These are phyloP conservation scores for Colletotrichum sp. DNA, from an alignment of 2,329 filamentous ascomycete species.

Conservation along the genomic window DNA sequence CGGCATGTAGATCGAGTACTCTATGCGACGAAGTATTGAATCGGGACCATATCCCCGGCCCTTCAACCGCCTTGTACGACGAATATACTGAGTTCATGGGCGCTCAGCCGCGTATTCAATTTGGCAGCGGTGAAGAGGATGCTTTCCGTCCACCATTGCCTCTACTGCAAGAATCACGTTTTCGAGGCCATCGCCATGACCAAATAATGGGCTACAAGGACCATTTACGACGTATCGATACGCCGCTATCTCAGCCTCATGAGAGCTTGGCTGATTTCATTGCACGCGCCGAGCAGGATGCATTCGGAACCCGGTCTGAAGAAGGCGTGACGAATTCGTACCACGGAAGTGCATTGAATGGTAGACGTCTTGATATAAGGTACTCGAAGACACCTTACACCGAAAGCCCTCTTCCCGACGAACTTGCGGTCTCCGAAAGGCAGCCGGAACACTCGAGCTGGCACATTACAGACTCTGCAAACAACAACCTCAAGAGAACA, in stretches of 20 bases:
- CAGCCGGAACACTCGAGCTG: neutral
- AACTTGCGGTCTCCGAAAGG: neutral
- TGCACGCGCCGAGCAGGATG: slow-evolving; percentile 35
- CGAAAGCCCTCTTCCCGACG: neutral
- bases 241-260: neutral
- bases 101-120: neutral
- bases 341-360: neutral
- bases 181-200: neutral
- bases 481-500: neutral
- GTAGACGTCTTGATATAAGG: neutral
- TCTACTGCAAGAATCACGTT: neutral
- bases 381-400: neutral
- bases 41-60: neutral
- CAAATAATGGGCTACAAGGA: neutral
- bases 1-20: neutral
- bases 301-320: neutral
- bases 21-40: neutral
- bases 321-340: neutral
- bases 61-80: neutral
- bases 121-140: neutral
- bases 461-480: neutral
- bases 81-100: neutral
- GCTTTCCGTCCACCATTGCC: neutral
- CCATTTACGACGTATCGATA: neutral
- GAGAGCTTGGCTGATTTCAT: slow-evolving; percentile 39